Evolutionary conservation across 768 basidiomycete species (phyloP), one percentile per base, ranked within the genome.

Genomic region (Sporobolomyces phaffii): DNA sequence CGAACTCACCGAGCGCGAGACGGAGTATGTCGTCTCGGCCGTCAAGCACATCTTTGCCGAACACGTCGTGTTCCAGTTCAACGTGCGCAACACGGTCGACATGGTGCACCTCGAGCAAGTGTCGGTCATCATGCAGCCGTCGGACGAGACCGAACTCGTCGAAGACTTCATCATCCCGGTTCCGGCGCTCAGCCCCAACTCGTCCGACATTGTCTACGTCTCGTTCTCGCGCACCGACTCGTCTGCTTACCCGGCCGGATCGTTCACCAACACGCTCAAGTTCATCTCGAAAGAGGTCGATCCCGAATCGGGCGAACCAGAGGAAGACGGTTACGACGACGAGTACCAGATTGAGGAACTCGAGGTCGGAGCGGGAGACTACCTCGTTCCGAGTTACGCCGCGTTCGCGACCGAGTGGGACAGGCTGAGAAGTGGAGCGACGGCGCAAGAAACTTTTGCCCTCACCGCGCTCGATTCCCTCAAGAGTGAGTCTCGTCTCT

Each of bases 291-390:
- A 98, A 79, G 96, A 99, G 76, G 84, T 98, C 22, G 96, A 99
- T 78, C 96, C 96, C 17, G 83, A 88, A 49, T 93, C 89, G 18
- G 93, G 93, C 28, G 86, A 90, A 75, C 96, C 96, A 13, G 96
- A 99, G 78, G 91, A 89, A 70, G 93, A 96, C 60, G 96, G 96
- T n/a, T 99, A 98, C 78, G 90, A 92, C 76, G 96, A 98, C 80
- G 94, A 98, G 78, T 99, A 99, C 78, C 90, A 91, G 78, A 81
- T 97, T 47, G 96, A 99, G 78, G 96, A 98, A 68, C 84, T 96
- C 62, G 96, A 98, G 77, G 81, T 99, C 59, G 86, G 87, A 65
- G 93, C 90, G 15, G 89, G 87, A 3, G 94, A 98, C 80, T 99
- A 94, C 78, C 89, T 99, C 75, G 81, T 93, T 44, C 94, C 96